A percentile compares a stretch with the other conserved stretches of the same genome.
phyloP scores from a whole-genome alignment of 805 yeast genomes.

The Wickerhamiella vanderwaltii region DNA sequence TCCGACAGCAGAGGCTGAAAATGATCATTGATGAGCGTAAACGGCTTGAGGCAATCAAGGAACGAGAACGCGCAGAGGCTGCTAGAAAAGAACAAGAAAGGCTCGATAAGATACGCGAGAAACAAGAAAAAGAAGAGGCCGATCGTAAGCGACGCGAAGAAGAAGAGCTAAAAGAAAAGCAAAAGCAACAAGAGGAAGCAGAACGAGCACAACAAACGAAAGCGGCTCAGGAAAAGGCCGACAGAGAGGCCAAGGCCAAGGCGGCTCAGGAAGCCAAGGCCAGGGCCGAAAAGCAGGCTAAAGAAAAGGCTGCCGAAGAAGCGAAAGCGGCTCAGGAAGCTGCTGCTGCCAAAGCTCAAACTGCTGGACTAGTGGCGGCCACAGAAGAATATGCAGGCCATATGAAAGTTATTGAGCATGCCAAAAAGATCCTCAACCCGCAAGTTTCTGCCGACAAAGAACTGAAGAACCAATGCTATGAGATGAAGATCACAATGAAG shows the following conservation, averaged over 20 bases:
- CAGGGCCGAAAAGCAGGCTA: not conserved
- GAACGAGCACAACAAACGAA: slow-evolving; percentile 9
- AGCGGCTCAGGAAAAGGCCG: slow-evolving; percentile 8
- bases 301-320: slow-evolving; percentile 16
- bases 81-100: slow-evolving; percentile 6
- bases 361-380: not conserved
- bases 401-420: slow-evolving; percentile 31
- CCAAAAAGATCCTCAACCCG: slow-evolving; percentile 47
- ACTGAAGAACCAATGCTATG: slow-evolving; percentile 41
- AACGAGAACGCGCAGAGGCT: slow-evolving; percentile 7
- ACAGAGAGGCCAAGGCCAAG: slow-evolving; percentile 15
- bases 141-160: slow-evolving; percentile 10
- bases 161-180: slow-evolving; percentile 1
- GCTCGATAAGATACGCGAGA: slow-evolving; percentile 13
- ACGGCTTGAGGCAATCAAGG: not conserved
- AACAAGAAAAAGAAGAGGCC: slow-evolving; percentile 23
- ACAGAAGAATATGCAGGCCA: slow-evolving; percentile 19
- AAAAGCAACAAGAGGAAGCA: slow-evolving; percentile 3
- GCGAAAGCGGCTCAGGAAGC: slow-evolving; percentile 17
- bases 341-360: not conserved
- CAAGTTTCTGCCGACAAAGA: slow-evolving; percentile 43
- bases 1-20: slow-evolving; percentile 3
- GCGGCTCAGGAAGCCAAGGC: slow-evolving; percentile 13
- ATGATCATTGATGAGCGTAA: slow-evolving; percentile 16
- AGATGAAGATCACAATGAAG: slow-evolving; percentile 63